Conservation (phyloP, 768 basidiomycete genomes). For the Termitomyces sp. region DNA sequence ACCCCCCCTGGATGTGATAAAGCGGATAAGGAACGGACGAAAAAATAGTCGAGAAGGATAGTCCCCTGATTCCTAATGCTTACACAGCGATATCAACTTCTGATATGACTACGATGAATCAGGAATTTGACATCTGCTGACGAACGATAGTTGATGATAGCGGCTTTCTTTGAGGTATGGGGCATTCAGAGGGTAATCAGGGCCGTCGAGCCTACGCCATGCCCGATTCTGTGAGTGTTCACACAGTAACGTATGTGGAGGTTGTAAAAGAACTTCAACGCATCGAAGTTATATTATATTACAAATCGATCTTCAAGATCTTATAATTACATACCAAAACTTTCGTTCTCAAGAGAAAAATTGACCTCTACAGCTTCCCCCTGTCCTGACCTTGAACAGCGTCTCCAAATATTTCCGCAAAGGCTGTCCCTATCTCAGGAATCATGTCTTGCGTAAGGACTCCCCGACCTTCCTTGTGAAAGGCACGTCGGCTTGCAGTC, state of each 20-base stretch:
- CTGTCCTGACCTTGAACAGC: slow-evolving; percentile 33
- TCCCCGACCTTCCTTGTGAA: slow-evolving; percentile 67
- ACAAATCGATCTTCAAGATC: neutral
- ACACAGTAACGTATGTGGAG: neutral
- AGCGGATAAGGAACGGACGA: neutral
- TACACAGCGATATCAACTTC: neutral
- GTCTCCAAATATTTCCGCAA: slow-evolving; percentile 65
- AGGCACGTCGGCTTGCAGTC: slow-evolving; percentile 73
- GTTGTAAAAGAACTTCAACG: too few relatives aligned
- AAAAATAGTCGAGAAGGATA: neutral
- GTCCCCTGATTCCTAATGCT: neutral
- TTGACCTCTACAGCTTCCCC: slow-evolving; percentile 25
- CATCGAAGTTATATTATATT: too few relatives aligned
- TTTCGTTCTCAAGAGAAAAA: neutral
- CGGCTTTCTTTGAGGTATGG: neutral
- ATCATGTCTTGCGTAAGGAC: slow-evolving; percentile 82
- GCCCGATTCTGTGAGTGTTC: neutral
- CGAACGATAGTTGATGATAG: neutral
- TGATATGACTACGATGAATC: neutral
- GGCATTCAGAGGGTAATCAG: neutral
- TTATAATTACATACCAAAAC: neutral
- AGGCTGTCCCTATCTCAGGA: slow-evolving; percentile 58
- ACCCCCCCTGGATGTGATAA: too few relatives aligned
- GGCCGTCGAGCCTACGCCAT: neutral
- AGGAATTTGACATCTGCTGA: neutral